Evolutionary conservation across 1,284 basidiomycete genomes (phyloP), one percentile per base, ranked within the genome.

Genomic region (Limonomyces culmigenus): DNA sequence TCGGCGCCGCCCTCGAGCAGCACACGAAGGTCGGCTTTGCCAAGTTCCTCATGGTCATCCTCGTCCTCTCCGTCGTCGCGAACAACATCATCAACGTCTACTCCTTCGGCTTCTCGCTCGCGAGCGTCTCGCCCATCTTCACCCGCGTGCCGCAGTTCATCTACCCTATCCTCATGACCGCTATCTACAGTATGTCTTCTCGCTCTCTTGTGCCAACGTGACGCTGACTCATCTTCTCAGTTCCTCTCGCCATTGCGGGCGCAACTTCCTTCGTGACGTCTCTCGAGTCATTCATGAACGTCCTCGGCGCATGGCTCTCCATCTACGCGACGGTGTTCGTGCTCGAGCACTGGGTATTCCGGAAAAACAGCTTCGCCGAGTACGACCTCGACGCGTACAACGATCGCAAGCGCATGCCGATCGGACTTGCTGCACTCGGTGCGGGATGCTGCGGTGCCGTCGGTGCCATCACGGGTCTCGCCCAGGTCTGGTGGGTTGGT

Each of bases 41-140:
- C 12, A 60, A 63, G 45, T 67, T 77, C 47, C 52, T 70, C 38
- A 50, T 48, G 0, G 65, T 66, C 18, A 43, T 67, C 17, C 51
- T 65, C 19, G 56, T 63, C 4, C 45, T 69, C 39, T 64, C 59
- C 8, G 54, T 67, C n/a, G 63, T 74, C 44, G 80, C 75, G 10
- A 36, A 36, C 17, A 36, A 36, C 35, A 36, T 36, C 25, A 19
- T 75, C 77, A 2, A 75, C 69, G 12, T 85, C 67, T 86, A 86
- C 49, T 74, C 74, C 3, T 79, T 76, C 44, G 75, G 77, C 15
- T 68, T 74, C 32, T 77, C 72, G 41, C 65, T 80, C 43, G 79
- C 84, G 67, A 66, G 79, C 8, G 59, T 80, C 14, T 56, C 73
- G 3, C 50, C 74, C 47, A 39, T 71, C 19, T 65, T 70, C 40